Evolutionary conservation across 2,329 filamentous ascomycete species (phyloP), one percentile per base, ranked within the genome.

Genomic region (Calycina herbarum): DNA sequence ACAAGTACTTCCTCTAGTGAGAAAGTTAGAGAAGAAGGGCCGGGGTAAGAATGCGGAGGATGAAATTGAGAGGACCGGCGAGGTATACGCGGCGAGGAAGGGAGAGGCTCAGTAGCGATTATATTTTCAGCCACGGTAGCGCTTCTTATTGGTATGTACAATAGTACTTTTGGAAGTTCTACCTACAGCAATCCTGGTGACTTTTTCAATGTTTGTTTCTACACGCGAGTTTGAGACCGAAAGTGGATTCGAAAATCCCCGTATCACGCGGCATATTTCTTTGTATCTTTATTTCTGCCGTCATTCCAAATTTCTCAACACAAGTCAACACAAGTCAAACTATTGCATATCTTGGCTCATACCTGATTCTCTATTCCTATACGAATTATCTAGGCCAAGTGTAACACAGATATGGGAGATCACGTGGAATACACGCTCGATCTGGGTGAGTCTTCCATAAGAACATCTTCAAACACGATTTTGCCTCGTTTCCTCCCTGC

Each of bases 21-120:
- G 82, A 61, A 75, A 81, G 70, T 66, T 83, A 62, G 82, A 84
- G 73, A 78, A 73, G 29, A 73, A 81, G 68, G 82, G 82, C 0
- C 76, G 82, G 33, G 82, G 82, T 0, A 83, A 78, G 70, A 78
- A 83, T 69, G 76, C 71, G 1, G 79, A 77, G 11, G 78, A 78
- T 66, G 82, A 84, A 72, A 81, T 84, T 60, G 70, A 69, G 48
- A 73, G 77, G 68, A 83, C 81, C 1, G 82, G 82, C 1, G 79
- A 82, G 51, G 79, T 83, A 15, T 84, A 84, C 63, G 59, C 70
- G 35, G 67, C 72, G 17, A 70, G 62, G 63, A 68, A 70, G 60
- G 60, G 45, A 2, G 62, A 61, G 57, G 31, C 33, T 8, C 20
- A 60, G 58, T 51, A 51, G 45, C 10, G 45, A 4, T 51, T 27